phyloP scores from a whole-genome alignment of 495 filamentous ascomycete species.

The Penicillium odoratum region DNA sequence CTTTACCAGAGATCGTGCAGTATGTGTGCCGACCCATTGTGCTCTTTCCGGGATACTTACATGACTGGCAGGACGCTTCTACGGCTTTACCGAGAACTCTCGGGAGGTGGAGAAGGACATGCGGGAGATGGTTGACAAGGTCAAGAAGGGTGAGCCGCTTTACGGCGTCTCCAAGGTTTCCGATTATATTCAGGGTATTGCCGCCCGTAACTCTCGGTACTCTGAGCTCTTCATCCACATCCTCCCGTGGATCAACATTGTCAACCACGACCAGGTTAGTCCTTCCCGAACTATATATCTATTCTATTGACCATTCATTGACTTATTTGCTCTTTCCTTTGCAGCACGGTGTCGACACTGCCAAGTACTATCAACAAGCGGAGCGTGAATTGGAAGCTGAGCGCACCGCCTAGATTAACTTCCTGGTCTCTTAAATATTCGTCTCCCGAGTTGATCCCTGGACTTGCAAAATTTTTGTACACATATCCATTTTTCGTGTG shows the following conservation, averaged over 20 bases:
- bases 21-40: slow-evolving; percentile 31
- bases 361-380: slow-evolving; percentile 97
- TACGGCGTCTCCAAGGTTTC: slow-evolving; percentile 79
- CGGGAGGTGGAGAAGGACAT: slow-evolving; percentile 95
- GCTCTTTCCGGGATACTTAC: slow-evolving; percentile 16
- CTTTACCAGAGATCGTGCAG: slow-evolving; percentile 73
- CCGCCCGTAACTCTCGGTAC: slow-evolving; percentile 89
- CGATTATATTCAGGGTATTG: slow-evolving; percentile 90
- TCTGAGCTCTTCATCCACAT: slow-evolving; percentile 77
- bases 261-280: slow-evolving; percentile 83
- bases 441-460: slow-evolving; percentile 2
- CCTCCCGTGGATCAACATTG: slow-evolving; percentile 95
- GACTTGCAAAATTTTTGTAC: slow-evolving; percentile 31
- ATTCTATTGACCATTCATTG: slow-evolving; percentile 1
- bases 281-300: background rate
- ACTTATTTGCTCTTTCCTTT: slow-evolving; percentile 14
- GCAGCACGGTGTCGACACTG: slow-evolving; percentile 93
- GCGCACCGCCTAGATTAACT: slow-evolving; percentile 35
- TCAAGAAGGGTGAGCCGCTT: slow-evolving; percentile 87
- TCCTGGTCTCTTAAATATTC: slow-evolving; percentile 2
- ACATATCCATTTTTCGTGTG: slow-evolving; percentile 29
- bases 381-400: slow-evolving; percentile 90
- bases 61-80: slow-evolving; percentile 64
- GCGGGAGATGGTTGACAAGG: slow-evolving; percentile 94
- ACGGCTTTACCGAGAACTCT: slow-evolving; percentile 87